Base-by-base conservation (phyloP, 768 basidiomycete species). In the Boletus vinaceobasis region DNA sequence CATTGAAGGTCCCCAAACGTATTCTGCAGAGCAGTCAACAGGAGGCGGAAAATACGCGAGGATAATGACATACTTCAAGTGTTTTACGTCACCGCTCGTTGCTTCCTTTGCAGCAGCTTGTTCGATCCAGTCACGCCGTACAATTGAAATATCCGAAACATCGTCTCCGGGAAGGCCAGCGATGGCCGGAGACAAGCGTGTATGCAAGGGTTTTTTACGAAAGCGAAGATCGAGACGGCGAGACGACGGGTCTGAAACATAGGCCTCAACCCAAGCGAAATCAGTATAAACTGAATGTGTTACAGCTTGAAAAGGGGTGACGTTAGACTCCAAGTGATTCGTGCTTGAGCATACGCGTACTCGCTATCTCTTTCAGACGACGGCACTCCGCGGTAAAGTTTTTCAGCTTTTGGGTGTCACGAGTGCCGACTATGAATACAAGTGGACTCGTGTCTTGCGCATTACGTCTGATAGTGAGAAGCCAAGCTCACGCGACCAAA, bases 1-100 rank as follows among this genome's bases (percentile, higher is more conserved):
- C 90, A 60, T 93, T 93, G 74, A 93, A 93, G 0, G 88, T 89
- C 21, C 90, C 89, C 17, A 87, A 55, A 7, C 88, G 84, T 46
- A 92, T 64, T 32, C 87, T 88, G 35, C 26, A 51, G 32, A 21
- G 27, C 7, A 21, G 29, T 59, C 39, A 58, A 35, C 1, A 26
- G n/a, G 32, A 43, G 35, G 14, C 4, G 11, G 21, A 14, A 43
- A 26, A 50, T 19, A 27, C 13, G 9, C 9, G 19, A 27, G 26
- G 19, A 45, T 7, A 19, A 45, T 19, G 40, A 37, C 60, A 35
- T 44, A 70, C 71, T 58, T 67, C 19, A 73, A 44, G 31, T 43
- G 57, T 9, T 63, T 56, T 57, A 37, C 67, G 58, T 43, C 62
- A 65, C n/a, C 50, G 14, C 27, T 51, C 6, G 59, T 59, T 5